Conservation (phyloP, 2,329 filamentous ascomycete species). For the Monosporascus cannonballus region DNA sequence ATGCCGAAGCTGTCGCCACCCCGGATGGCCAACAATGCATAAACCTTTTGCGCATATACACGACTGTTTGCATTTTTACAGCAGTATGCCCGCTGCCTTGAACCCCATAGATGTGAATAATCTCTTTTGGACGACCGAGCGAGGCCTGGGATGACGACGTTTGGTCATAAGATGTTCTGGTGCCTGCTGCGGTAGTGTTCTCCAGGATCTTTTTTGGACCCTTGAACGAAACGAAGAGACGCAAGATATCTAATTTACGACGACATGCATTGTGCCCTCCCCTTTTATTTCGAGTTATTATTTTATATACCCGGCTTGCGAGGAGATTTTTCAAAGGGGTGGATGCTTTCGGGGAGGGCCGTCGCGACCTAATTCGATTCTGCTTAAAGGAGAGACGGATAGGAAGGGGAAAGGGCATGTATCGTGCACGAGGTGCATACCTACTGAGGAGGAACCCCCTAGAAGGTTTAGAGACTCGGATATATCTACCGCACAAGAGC, state of each 20-base stretch:
- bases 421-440: conserved; percentile 16
- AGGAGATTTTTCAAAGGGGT: conserved; percentile 23
- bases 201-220: conserved; percentile 5
- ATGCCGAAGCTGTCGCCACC: too few species aligned
- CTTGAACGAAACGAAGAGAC: conserved; percentile 15
- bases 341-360: conserved; percentile 25
- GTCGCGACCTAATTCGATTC: conserved; percentile 21
- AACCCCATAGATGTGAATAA: conserved; percentile 20
- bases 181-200: conserved; percentile 2
- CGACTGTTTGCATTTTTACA: conserved; percentile 23
- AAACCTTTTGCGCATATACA: conserved; percentile 24
- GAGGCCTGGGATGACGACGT: conserved; percentile 11
- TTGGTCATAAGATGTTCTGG: conserved; percentile 7
- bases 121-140: conserved; percentile 18
- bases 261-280: conserved; percentile 21
- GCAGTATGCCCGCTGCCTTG: conserved; percentile 29
- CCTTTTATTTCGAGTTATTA: conserved; percentile 30
- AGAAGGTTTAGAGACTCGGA: conserved; percentile 6
- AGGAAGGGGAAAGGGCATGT: conserved; percentile 6
- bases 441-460: conserved; percentile 8
- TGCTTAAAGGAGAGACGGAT: conserved; percentile 8
- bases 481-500: not conserved
- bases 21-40: not conserved
- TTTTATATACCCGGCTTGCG: conserved; percentile 35
- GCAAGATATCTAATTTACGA: conserved; percentile 21